phyloP scores from a whole-genome alignment of 257 asterid genomes.

The Solanum etuberosum region DNA sequence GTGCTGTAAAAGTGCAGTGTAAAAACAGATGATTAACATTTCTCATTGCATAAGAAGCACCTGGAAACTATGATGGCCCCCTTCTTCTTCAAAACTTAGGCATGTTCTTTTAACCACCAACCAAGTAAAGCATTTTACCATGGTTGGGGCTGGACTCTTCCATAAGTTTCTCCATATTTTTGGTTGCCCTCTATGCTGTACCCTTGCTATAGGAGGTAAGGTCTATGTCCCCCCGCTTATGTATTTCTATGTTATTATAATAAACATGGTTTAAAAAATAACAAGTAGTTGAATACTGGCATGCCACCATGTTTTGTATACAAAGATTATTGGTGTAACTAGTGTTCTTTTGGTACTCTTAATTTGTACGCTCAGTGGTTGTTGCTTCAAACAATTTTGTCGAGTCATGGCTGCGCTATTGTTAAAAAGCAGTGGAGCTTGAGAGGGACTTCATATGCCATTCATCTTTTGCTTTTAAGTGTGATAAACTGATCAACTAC shows the following conservation, averaged over 20 bases:
- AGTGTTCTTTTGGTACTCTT: slow-evolving; percentile 8
- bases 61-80: background rate
- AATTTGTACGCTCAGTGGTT: background rate
- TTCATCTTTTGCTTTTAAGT: background rate
- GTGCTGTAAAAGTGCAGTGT: background rate
- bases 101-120: background rate
- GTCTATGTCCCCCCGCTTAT: background rate
- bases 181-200: background rate
- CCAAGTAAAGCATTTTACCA: background rate
- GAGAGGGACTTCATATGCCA: background rate
- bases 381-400: background rate
- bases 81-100: background rate
- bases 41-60: background rate
- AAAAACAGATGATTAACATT: background rate
- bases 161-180: background rate
- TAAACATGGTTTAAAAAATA: background rate
- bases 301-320: background rate
- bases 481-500: background rate
- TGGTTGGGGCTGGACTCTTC: background rate
- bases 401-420: background rate
- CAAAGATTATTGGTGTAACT: background rate
- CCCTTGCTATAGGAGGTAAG: background rate
- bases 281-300: background rate
- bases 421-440: background rate
- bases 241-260: background rate